Base-by-base conservation (phyloP, 176 grass and related monocot genomes). In the Aegilops speltoides region DNA sequence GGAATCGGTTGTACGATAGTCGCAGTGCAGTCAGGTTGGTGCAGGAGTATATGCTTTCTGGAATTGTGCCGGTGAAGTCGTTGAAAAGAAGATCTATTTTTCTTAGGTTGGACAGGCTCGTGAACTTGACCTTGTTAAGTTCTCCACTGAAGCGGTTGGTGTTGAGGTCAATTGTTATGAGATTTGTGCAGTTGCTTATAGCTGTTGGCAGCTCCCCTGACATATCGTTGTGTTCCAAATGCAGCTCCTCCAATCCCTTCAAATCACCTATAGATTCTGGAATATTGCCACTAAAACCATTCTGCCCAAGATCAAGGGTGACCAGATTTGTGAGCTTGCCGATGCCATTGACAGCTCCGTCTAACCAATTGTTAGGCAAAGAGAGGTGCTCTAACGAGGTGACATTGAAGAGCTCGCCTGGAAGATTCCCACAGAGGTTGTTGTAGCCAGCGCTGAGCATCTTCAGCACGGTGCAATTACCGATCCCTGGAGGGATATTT, bases 31-130 rank as follows among this genome's bases (percentile, higher is more conserved):
- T 88, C 12, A 91, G 80, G 3, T 70, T 87, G 68, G 15, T 80
- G 80, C 85, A 91, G 37, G 66, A 74, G 56, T 91, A 91, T 13
- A 91, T 91, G 76, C 80, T 88, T 28, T 88, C 74, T 62, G 89
- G 89, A 14, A 91, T 80, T 29, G 7, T 79, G 1, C 85, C 85
- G 20, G 16, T 80, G 76, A 87, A 87, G 25, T 40, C 19, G 6
- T 79, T 87, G 1, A 1, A 9, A 3, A 10, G 23, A 10, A 87
- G 25, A 56, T 87, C 85, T 29, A 87, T 40, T 15, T 13, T 43
- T 19, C 12, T 71, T 9, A 87, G 67, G 60, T 87, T 87, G 5
- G 64, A 34, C 12, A 87, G 34, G 14, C 8, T 31, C 4, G 76
- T 61, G 37, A 87, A 87, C 25, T 87, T 48, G 54, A 87, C 28